Percentiles rank a stretch among this genome's conserved stretches.
Evolutionary conservation across 371 early-diverging fungal genomes (phyloP).

Genomic region (Funneliformis caledonium): DNA sequence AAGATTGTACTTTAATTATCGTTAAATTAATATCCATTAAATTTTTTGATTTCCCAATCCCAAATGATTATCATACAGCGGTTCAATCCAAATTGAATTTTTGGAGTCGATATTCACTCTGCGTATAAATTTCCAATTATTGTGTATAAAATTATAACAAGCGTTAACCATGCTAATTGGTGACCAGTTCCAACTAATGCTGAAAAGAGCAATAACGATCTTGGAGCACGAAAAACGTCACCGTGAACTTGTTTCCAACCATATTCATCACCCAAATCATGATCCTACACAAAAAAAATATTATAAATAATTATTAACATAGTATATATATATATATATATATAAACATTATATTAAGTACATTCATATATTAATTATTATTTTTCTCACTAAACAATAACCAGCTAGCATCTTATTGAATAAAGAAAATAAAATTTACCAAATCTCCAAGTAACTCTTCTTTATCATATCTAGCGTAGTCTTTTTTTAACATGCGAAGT

Average conservation of each 20-base stretch:
- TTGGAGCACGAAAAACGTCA: slow-evolving; percentile 85
- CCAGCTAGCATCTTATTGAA: background rate
- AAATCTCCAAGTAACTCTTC: slow-evolving; percentile 76
- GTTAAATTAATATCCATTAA: background rate
- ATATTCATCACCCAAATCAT: slow-evolving; percentile 85
- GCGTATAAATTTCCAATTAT: slow-evolving; percentile 75
- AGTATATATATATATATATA: no score
- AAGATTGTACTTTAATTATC: background rate
- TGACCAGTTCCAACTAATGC: slow-evolving; percentile 77
- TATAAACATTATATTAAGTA: slow-evolving; percentile 22
- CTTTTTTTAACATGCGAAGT: slow-evolving; percentile 74
- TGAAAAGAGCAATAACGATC: slow-evolving; percentile 68
- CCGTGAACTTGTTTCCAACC: slow-evolving; percentile 93
- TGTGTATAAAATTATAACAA: slow-evolving; percentile 72
- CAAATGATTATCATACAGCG: background rate
- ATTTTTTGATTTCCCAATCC: slow-evolving; percentile 1
- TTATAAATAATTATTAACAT: background rate
- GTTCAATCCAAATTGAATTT: slow-evolving; percentile 11
- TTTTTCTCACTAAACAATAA: background rate
- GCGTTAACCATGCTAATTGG: slow-evolving; percentile 67
- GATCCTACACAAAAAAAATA: slow-evolving; percentile 56
- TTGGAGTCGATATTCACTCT: slow-evolving; percentile 57
- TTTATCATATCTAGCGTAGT: slow-evolving; percentile 81
- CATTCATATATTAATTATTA: background rate
- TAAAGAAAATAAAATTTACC: slow-evolving; percentile 49